Evolutionary conservation across 441 rosid genomes (phyloP).

Genomic region (Populus trichocarpa): DNA sequence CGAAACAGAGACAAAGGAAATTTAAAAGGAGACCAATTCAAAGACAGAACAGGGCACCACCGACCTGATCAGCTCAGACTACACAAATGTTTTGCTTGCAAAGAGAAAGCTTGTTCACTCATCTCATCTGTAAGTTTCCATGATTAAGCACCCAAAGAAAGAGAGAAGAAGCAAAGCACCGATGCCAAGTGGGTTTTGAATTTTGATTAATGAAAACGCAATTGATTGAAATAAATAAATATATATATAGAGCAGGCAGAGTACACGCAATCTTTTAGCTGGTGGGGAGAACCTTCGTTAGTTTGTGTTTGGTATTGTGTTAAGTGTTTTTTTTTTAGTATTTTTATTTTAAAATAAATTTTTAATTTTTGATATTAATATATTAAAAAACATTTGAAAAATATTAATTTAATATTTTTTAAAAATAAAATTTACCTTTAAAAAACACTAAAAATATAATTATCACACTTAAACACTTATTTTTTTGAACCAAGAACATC

Average conservation of each 20-base stretch:
- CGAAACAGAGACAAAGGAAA: constrained; percentile 22
- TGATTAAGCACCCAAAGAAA: neutral
- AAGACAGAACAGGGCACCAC: neutral
- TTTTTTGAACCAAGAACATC: too few relatives aligned
- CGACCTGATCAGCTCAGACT: neutral
- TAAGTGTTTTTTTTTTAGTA: neutral
- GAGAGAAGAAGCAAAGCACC: neutral
- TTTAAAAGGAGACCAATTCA: constrained; percentile 23
- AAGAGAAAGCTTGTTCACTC: neutral
- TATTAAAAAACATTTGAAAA: too few relatives aligned
- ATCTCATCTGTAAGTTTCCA: neutral
- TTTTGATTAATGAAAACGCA: constrained; percentile 7
- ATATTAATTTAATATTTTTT: too few relatives aligned
- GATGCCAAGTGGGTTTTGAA: neutral
- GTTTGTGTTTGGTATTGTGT: neutral
- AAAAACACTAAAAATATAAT: too few relatives aligned
- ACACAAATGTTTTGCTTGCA: neutral
- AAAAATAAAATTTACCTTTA: too few relatives aligned
- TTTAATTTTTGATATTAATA: too few relatives aligned
- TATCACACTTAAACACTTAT: too few relatives aligned
- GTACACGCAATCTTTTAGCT: neutral
- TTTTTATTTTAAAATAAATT: too few relatives aligned
- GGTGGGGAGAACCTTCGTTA: too few relatives aligned
- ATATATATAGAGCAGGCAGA: neutral
- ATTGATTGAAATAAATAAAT: neutral